Conservation (phyloP, 2,329 filamentous ascomycete genomes). For the Blumeria hordei region DNA sequence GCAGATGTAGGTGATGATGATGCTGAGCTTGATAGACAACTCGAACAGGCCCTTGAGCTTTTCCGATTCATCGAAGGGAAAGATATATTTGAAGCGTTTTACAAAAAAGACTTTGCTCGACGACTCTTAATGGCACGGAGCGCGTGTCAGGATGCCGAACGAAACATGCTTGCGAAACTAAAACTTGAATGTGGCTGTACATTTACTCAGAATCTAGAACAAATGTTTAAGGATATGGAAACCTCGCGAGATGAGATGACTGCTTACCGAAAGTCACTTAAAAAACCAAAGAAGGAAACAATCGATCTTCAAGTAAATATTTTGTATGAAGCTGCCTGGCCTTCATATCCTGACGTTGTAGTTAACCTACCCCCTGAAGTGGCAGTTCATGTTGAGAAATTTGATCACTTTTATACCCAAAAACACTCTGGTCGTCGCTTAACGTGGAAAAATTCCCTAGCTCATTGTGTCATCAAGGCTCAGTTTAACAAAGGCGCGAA, state of each 20-base stretch:
- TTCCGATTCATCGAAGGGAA: conserved; percentile 97
- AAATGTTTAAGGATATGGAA: conserved; percentile 98
- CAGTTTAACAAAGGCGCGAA: conserved; percentile 59
- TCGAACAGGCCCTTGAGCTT: conserved; percentile 79
- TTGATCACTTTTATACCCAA: conserved; percentile 63
- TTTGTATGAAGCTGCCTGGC: conserved; percentile 81
- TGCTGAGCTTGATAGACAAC: conserved; percentile 68
- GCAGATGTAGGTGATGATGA: conserved; percentile 64
- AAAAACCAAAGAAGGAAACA: conserved; percentile 28
- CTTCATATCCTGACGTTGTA: conserved; percentile 53
- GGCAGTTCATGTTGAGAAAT: conserved; percentile 50
- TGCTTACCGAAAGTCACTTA: conserved; percentile 47
- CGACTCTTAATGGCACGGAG: conserved; percentile 77
- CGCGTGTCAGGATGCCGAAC: conserved; percentile 82
- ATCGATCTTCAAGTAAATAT: conserved; percentile 71
- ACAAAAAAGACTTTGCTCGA: conserved; percentile 89
- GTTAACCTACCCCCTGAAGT: conserved; percentile 57
- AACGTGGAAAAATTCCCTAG: conserved; percentile 81
- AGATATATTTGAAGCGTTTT: conserved; percentile 94
- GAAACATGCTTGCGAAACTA: conserved; percentile 79
- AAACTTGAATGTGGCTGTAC: conserved; percentile 81
- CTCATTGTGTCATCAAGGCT: conserved; percentile 68
- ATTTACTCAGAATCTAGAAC: conserved; percentile 92
- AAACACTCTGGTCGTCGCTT: conserved; percentile 78
- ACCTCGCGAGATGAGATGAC: conserved; percentile 78